phyloP scores from a whole-genome alignment of 2,329 filamentous ascomycete genomes.

The Incumbomyces lentus region DNA sequence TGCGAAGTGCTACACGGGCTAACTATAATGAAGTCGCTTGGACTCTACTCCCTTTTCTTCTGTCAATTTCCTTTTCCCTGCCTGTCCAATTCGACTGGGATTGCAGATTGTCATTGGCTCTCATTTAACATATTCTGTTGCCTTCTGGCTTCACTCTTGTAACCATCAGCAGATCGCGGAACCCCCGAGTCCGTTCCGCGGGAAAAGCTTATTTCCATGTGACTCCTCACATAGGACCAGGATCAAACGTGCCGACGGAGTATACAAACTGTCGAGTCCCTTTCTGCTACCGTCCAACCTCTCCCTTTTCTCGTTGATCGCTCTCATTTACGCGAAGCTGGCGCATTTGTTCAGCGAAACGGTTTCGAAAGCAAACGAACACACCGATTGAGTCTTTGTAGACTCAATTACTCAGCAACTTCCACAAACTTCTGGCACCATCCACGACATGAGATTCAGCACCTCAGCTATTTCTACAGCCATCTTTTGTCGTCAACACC shows the following conservation, averaged over 20 bases:
- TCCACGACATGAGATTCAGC: constrained; percentile 21
- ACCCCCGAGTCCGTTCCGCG: background rate
- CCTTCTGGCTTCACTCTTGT: constrained; percentile 5
- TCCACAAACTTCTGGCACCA: constrained; percentile 11
- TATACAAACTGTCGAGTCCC: constrained; percentile 6
- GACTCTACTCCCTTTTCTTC: background rate
- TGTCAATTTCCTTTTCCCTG: constrained; percentile 2
- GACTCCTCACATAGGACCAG: background rate
- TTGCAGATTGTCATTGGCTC: constrained; percentile 5
- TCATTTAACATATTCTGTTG: constrained; percentile 3
- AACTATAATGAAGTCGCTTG: background rate
- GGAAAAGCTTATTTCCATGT: constrained; percentile 1
- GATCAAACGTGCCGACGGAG: background rate
- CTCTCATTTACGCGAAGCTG: constrained; percentile 1
- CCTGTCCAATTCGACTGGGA: constrained; percentile 1
- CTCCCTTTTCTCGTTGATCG: constrained; percentile 1
- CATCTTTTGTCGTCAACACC: constrained; percentile 14
- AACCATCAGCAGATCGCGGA: constrained; percentile 1
- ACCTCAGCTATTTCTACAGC: constrained; percentile 16
- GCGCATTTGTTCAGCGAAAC: constrained; percentile 1
- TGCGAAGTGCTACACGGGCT: background rate
- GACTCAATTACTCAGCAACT: constrained; percentile 14
- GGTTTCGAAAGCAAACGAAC: background rate
- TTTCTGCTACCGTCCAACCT: background rate
- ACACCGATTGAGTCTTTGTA: constrained; percentile 15